Evolutionary conservation across 345 rosid genomes (phyloP), one percentile per base, ranked within the genome.

Genomic region (Gynandropsis gynandra): DNA sequence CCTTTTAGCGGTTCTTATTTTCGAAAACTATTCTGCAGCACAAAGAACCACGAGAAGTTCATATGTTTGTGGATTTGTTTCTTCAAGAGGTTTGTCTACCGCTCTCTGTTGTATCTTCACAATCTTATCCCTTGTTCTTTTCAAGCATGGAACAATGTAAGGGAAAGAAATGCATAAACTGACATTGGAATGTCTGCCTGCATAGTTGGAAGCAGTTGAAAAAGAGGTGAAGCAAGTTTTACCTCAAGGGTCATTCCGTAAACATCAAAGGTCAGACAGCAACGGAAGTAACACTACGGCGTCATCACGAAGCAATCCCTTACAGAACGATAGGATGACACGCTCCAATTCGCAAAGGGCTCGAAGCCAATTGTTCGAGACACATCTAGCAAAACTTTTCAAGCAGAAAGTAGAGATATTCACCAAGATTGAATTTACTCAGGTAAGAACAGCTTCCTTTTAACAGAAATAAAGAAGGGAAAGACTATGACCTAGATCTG

Each of bases 21-120:
- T 59, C 59, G 59, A 35, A 71, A 50, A 35, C 47, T 55, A 53
- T 73, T 67, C 48, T 52, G 65, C 87, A 93, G 99, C 99, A 93
- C 73, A 93, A 85, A 82, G 99, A 93, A 75, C 99, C 99, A 14
- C 73, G 95, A 64, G 99, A 93, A 75, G 97, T 93, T 29, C 99
- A 93, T 49, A 88, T 93, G 99, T 88, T 73, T 65, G 94, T 85
- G 39, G 99, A 88, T 79, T 65, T 93, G 68, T 79, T 93, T 72
- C 79, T 83, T 59, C 90, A 80, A 65, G 94, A 93, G 99, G 99
- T 88, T 54, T 57, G 75, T 42, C 53, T 35, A 51, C 59, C 50
- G 13, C 47, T 47, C 36, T 54, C n/a, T n/a, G n/a, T n/a, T n/a
- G n/a, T n/a, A n/a, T n/a, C n/a, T n/a, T n/a, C n/a, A n/a, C n/a